phyloP scores from a whole-genome alignment of 805 yeast species.

The Candida hungchunana region DNA sequence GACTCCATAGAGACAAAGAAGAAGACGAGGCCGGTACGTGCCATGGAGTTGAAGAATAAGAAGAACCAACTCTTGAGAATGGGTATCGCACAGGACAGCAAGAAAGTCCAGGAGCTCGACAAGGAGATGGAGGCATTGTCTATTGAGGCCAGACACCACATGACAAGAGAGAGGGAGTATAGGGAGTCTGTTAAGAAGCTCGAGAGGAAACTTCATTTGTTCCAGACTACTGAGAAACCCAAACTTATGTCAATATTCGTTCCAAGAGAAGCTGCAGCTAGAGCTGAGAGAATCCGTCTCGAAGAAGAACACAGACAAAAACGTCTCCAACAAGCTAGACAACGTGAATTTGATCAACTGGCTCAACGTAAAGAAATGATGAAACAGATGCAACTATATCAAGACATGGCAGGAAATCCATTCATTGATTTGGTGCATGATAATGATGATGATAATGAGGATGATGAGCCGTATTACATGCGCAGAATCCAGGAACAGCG shows the following conservation, averaged over 20 bases:
- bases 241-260: too few relatives aligned
- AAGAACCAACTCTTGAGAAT: slow-evolving; percentile 10
- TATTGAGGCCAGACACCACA: slow-evolving; percentile 1
- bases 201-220: slow-evolving; percentile 8
- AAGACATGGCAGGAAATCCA: not conserved
- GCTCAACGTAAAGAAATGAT: not conserved
- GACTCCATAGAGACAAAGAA: slow-evolving; percentile 3
- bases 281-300: too few relatives aligned
- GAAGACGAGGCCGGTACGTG: not conserved
- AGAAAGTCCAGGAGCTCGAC: slow-evolving; percentile 4
- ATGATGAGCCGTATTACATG: slow-evolving; percentile 6
- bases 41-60: slow-evolving; percentile 8
- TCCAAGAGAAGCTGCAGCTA: too few relatives aligned
- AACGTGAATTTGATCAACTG: too few relatives aligned
- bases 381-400: not conserved
- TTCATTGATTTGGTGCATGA: not conserved
- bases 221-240: slow-evolving; percentile 1
- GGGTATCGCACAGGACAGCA: slow-evolving; percentile 8
- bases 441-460: not conserved
- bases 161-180: slow-evolving; percentile 2
- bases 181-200: slow-evolving; percentile 2
- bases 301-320: too few relatives aligned
- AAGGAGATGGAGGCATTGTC: slow-evolving; percentile 9
- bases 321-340: too few relatives aligned
- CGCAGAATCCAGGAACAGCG: slow-evolving; percentile 3